Conservation (phyloP, 345 rosid genomes). For the Brassica juncea region DNA sequence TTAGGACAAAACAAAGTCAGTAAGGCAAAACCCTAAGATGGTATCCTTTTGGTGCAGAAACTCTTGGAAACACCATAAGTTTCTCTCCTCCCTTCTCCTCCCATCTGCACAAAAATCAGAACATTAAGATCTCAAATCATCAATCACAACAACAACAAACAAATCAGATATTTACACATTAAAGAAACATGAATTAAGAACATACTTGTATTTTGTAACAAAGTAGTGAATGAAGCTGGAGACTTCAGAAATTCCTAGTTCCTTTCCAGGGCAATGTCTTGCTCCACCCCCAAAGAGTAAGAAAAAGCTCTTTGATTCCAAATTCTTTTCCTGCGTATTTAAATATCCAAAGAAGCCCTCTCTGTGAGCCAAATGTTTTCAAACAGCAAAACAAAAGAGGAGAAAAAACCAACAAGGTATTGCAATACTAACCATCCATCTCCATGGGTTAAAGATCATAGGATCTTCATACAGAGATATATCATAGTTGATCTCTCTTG, state of each 20-base stretch:
- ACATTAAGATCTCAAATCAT: not conserved
- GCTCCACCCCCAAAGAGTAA: constrained; percentile 87
- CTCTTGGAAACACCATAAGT: constrained; percentile 84
- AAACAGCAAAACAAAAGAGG: not conserved
- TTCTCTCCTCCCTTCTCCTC: constrained; percentile 75
- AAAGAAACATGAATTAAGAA: not conserved
- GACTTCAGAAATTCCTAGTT: constrained; percentile 83
- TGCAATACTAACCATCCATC: constrained; percentile 70
- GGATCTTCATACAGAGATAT: constrained; percentile 68
- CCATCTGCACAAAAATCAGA: constrained; percentile 64
- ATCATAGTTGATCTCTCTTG: constrained; percentile 81
- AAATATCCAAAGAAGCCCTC: constrained; percentile 1
- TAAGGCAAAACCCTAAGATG: constrained; percentile 69
- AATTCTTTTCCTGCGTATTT: constrained; percentile 58
- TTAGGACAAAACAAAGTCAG: constrained; percentile 35
- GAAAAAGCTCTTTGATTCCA: constrained; percentile 60
- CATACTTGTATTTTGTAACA: constrained; percentile 79
- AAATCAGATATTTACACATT: not conserved
- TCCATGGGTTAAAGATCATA: constrained; percentile 83
- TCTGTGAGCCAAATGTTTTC: constrained; percentile 10
- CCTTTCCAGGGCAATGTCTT: constrained; percentile 95
- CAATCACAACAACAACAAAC: not conserved
- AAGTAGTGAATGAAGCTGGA: constrained; percentile 91
- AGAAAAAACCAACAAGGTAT: not conserved
- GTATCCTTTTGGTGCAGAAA: constrained; percentile 87